Base-by-base conservation (phyloP, 2,329 filamentous ascomycete genomes). In the Fusarium sp. region DNA sequence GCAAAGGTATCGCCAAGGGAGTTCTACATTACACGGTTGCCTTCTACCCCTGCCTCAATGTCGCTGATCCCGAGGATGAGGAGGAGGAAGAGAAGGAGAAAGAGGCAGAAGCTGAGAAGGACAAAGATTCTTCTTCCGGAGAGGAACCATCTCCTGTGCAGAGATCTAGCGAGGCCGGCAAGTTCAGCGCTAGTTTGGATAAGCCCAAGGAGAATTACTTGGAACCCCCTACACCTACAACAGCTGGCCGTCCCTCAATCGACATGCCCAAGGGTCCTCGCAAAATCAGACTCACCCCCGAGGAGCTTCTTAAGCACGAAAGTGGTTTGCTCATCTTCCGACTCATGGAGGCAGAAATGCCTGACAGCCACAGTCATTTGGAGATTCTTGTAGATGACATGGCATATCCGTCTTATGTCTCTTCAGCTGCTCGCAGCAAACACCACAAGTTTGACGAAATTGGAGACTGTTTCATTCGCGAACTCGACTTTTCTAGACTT, bases 311-410 rank as follows among this genome's bases (percentile, higher is more conserved):
- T 73, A 90, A 92, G 77, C 91, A 98, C 77, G 94, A 98, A 82
- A 96, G 93, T 60, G 96, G 96, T 70, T 87, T 99, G 60, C 86
- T 99, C 69, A 92, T 99, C 58, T 98, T 99, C 87, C 95, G 94
- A 77, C 88, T 99, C 61, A 89, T 98, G 78, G 94, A 98, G 67
- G 94, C 91, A 25, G 92, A 98, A 58, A 87, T 99, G 77, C 88
- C 93, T 1, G 89, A 92, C 69, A 88, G 85, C 55, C 88, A 94
- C 71, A 91, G 90, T 30, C 91, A 93, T 67, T 84, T 99, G 24
- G 94, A 99, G 79, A 88, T 99, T 10, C 84, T 95, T 69, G 96
- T 98, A 79, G 96, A 99, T 79, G 96, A 99, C 78, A 94, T 96
- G 87, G 88, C 93, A 32, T 98, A 96, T 82, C 92, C 96, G 1